phyloP scores from a whole-genome alignment of 2,329 filamentous ascomycete species.

The Aspergillus persii region DNA sequence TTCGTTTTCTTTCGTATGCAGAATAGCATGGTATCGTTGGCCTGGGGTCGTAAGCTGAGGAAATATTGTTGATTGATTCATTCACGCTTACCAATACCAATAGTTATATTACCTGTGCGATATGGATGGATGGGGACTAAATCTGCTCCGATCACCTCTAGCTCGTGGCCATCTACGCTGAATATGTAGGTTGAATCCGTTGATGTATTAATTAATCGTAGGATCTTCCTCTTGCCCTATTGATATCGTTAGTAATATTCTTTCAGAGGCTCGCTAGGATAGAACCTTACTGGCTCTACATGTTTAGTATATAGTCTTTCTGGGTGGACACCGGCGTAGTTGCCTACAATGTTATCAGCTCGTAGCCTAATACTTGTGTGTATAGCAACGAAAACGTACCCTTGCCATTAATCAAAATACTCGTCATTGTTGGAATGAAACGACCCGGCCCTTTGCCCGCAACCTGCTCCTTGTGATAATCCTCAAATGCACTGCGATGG shows the following conservation, averaged over 20 bases:
- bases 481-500: slow-evolving; percentile 3
- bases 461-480: slow-evolving; percentile 7
- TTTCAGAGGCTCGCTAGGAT: slow-evolving; percentile 19
- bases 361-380: too few relatives aligned
- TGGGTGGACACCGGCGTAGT: slow-evolving; percentile 1
- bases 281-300: neutral
- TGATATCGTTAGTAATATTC: slow-evolving; percentile 37
- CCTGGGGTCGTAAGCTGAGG: neutral
- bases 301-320: neutral
- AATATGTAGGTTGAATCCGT: slow-evolving; percentile 38
- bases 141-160: slow-evolving; percentile 44
- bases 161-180: slow-evolving; percentile 33
- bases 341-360: neutral
- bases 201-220: slow-evolving; percentile 38
- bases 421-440: neutral
- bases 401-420: slow-evolving; percentile 5
- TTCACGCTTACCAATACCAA: slow-evolving; percentile 1
- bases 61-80: neutral
- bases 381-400: neutral
- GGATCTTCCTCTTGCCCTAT: neutral
- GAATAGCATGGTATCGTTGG: slow-evolving; percentile 8
- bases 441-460: neutral
- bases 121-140: slow-evolving; percentile 39
- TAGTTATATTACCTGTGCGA: neutral
- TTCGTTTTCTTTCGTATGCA: neutral